Evolutionary conservation across 208 protist genomes (phyloP).

Genomic region (Wallacemonas sp.): DNA sequence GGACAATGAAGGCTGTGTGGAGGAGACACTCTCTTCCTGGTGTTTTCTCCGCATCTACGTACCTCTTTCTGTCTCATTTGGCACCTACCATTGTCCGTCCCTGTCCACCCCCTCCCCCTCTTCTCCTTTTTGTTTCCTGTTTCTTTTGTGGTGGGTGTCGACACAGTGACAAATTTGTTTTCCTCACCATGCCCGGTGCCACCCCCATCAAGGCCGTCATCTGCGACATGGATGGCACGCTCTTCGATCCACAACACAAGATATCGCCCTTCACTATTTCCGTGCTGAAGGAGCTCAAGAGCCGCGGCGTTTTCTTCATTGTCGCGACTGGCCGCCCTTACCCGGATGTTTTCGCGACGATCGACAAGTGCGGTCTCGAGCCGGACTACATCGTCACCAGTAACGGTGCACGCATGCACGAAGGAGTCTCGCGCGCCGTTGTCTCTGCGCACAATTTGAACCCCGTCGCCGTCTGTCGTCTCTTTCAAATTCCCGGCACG

Average conservation of each 20-base stretch:
- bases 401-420: slow-evolving; percentile 65
- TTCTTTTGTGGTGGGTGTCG: slow-evolving; percentile 11
- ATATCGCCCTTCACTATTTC: slow-evolving; percentile 28
- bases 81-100: no score
- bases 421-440: slow-evolving; percentile 19
- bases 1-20: no score
- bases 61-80: no score
- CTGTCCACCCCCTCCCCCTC: no score
- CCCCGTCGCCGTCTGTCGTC: slow-evolving; percentile 26
- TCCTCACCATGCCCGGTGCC: not conserved
- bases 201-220: slow-evolving; percentile 37
- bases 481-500: slow-evolving; percentile 35
- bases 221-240: slow-evolving; percentile 68
- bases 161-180: not conserved
- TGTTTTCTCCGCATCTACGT: no score
- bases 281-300: slow-evolving; percentile 28
- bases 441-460: slow-evolving; percentile 42
- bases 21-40: no score
- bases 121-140: no score
- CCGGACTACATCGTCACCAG: slow-evolving; percentile 75
- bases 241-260: slow-evolving; percentile 35
- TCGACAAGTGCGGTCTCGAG: slow-evolving; percentile 29
- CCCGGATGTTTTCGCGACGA: slow-evolving; percentile 58
- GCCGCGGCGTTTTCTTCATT: slow-evolving; percentile 28
- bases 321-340: slow-evolving; percentile 66